Evolutionary conservation across 805 yeast species (phyloP).

Genomic region (Monosporozyma siamensis): DNA sequence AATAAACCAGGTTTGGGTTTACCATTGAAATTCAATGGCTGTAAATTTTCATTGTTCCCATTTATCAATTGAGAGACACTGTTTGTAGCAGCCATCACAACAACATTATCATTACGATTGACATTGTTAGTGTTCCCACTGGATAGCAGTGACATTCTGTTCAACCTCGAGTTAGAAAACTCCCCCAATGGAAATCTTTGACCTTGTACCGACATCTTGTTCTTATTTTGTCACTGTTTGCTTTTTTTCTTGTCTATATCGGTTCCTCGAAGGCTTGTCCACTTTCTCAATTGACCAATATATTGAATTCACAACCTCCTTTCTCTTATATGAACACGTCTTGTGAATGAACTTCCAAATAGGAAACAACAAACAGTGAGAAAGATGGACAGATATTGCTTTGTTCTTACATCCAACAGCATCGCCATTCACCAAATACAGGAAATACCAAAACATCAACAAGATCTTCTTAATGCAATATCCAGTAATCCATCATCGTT

Average conservation of each 20-base stretch:
- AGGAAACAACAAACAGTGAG: no score
- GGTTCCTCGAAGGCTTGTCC: no score
- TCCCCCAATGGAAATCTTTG: conserved; percentile 23
- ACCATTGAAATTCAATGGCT: neutral
- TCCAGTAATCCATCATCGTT: neutral
- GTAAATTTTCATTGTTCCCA: neutral
- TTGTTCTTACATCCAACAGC: no score
- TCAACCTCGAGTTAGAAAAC: conserved; percentile 20
- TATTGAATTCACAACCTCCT: no score
- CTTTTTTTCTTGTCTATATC: neutral
- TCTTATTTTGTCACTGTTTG: neutral
- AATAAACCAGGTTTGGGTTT: neutral
- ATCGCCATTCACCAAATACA: conserved; percentile 1
- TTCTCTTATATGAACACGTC: no score
- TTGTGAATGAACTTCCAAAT: no score
- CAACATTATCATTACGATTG: neutral
- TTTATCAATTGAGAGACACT: neutral
- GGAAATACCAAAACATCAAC: neutral
- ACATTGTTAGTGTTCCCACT: neutral
- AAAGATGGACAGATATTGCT: no score
- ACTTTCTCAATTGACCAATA: no score
- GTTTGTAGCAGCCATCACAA: neutral
- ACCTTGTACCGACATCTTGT: conserved; percentile 13
- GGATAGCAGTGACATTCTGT: conserved; percentile 9
- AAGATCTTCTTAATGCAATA: neutral